Conservation (phyloP, 495 filamentous ascomycete species). For the Talaromyces proteolyticus region DNA sequence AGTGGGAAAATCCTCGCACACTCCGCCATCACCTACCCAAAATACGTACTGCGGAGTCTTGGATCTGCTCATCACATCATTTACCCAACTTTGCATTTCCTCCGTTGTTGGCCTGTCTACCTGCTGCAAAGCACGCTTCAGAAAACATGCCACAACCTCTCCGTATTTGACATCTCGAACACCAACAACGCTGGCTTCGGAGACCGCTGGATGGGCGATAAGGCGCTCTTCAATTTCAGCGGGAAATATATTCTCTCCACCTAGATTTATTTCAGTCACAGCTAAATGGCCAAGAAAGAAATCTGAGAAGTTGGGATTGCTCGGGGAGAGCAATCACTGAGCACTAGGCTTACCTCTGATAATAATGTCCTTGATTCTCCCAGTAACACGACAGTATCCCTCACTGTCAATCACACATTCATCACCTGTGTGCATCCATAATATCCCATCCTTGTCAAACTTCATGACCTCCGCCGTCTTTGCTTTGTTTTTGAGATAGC, state of each 20-base stretch:
- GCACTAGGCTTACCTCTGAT: no score
- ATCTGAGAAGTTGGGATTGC: no score
- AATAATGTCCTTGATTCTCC: slow-evolving; percentile 80
- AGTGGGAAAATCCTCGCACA: slow-evolving; percentile 42
- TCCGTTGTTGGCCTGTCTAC: neutral
- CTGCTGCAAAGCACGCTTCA: slow-evolving; percentile 16
- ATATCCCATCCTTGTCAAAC: neutral
- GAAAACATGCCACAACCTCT: slow-evolving; percentile 68
- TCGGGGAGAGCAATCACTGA: no score
- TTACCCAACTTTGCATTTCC: slow-evolving; percentile 28
- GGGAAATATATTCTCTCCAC: slow-evolving; percentile 22
- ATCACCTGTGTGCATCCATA: slow-evolving; percentile 23
- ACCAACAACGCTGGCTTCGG: slow-evolving; percentile 17
- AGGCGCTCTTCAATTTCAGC: slow-evolving; percentile 20
- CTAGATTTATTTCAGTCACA: no score
- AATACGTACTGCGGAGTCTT: slow-evolving; percentile 54
- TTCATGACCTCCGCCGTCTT: neutral
- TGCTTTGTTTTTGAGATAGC: neutral
- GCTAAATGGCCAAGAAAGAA: no score
- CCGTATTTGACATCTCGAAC: slow-evolving; percentile 59
- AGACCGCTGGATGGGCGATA: slow-evolving; percentile 9
- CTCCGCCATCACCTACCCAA: slow-evolving; percentile 48
- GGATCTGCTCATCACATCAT: slow-evolving; percentile 43
- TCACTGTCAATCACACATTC: slow-evolving; percentile 15
- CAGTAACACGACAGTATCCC: slow-evolving; percentile 56